Conservation (phyloP, 176 grass and related monocot species). For the Elaeis guineensis region DNA sequence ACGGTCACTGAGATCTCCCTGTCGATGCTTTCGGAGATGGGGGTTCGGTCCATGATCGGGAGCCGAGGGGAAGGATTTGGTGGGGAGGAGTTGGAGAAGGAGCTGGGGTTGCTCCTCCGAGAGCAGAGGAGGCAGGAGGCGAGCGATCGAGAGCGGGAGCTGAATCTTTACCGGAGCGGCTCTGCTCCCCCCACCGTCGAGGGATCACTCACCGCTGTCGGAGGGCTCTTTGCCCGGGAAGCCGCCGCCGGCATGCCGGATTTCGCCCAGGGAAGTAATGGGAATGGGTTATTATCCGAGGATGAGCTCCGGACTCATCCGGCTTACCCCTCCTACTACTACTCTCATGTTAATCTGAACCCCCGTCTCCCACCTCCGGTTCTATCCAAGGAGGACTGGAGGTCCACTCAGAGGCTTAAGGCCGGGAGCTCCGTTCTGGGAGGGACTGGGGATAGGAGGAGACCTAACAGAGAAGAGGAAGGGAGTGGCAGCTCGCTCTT, state of each 20-base stretch:
- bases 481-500: conserved; percentile 35
- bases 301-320: conserved; percentile 72
- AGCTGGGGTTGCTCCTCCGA: conserved; percentile 44
- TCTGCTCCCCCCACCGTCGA: conserved; percentile 90
- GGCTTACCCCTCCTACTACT: conserved; percentile 77
- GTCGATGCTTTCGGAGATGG: conserved; percentile 45
- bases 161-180: conserved; percentile 65
- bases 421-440: conserved; percentile 34
- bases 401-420: conserved; percentile 72
- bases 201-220: conserved; percentile 68
- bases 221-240: conserved; percentile 29
- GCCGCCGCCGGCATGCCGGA: conserved; percentile 30
- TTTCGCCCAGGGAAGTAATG: conserved; percentile 30
- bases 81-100: conserved; percentile 50
- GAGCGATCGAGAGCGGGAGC: conserved; percentile 38
- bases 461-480: conserved; percentile 24
- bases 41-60: background rate
- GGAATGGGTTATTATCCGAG: conserved; percentile 40
- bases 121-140: conserved; percentile 43
- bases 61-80: conserved; percentile 1
- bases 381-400: conserved; percentile 89
- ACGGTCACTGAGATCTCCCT: background rate
- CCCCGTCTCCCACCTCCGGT: conserved; percentile 78
- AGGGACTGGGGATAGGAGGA: conserved; percentile 77
- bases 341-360: conserved; percentile 89